phyloP scores from a whole-genome alignment of 345 rosid genomes.

The Pugionium cornutum region DNA sequence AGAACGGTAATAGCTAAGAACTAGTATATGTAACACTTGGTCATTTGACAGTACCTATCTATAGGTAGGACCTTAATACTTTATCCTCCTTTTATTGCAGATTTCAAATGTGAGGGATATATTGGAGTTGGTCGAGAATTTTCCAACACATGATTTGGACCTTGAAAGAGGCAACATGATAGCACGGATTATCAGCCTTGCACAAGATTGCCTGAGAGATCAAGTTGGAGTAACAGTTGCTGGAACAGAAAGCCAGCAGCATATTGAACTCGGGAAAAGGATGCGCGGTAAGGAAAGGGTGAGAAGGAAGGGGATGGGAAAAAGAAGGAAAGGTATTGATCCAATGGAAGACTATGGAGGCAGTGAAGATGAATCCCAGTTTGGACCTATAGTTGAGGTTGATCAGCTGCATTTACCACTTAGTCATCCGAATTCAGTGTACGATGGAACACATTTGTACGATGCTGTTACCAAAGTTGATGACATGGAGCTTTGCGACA shows the following conservation, averaged over 20 bases:
- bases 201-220: constrained; percentile 81
- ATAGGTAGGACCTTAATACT: too few relatives aligned
- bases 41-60: too few relatives aligned
- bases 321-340: constrained; percentile 62
- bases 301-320: too few relatives aligned
- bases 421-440: constrained; percentile 41
- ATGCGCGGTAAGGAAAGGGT: constrained; percentile 77
- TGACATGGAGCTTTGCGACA: constrained; percentile 48
- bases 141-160: constrained; percentile 64
- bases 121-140: constrained; percentile 71
- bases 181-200: constrained; percentile 67
- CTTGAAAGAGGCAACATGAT: constrained; percentile 65
- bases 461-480: constrained; percentile 45
- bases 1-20: constrained; percentile 57
- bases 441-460: constrained; percentile 45
- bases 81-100: constrained; percentile 41
- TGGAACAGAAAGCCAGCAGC: constrained; percentile 40
- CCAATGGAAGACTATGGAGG: constrained; percentile 58
- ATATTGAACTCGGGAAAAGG: constrained; percentile 64
- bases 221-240: constrained; percentile 53
- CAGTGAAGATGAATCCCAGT: constrained; percentile 54
- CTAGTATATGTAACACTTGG: constrained; percentile 16
- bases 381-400: constrained; percentile 53
- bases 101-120: constrained; percentile 80
- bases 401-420: constrained; percentile 50